Evolutionary conservation across 257 asterid genomes (phyloP), one percentile per base, ranked within the genome.

Genomic region (Rhazya stricta): DNA sequence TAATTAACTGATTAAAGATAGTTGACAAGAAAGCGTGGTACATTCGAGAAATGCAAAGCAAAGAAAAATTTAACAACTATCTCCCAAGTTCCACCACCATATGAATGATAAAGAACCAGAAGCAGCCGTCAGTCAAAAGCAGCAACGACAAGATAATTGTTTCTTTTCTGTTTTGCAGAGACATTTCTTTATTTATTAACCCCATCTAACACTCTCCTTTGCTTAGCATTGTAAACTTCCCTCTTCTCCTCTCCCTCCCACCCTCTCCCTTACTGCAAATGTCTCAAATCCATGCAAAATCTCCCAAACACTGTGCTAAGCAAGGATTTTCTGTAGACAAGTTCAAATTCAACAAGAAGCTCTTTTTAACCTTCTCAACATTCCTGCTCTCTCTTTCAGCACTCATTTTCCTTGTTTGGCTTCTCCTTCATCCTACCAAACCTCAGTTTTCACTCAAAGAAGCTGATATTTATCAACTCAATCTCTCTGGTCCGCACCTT

Each of bases 291-390:
- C 23, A 78, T 79, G 94, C 67, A 76, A 83, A 60, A 74, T 88
- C 98, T 66, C 98, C 99, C 79, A 89, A 96, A 85, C 96, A 93
- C 82, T 96, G 98, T 74, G 93, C 85, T 72, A 90, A 91, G 79
- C 82, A 86, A 70, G 60, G 81, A 36, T 56, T 80, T 76, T 78
- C 7, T 60, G 37, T 73, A 45, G 72, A 79, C 25, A 71, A 57
- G 32, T 46, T 53, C 73, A 83, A 81, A 50, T 79, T 89, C 84
- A 88, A 85, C 88, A 89, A 85, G 61, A 94, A 86, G 51, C 69
- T 84, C 70, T 83, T 79, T 75, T 76, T 63, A 70, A 74, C 78
- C 80, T 58, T 94, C 72, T 80, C 93, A n/a, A 83, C 96, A 46
- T 51, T 89, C 48, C 77, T 89, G 73, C 86, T 92, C 78, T 83